phyloP scores from a whole-genome alignment of 2,329 filamentous ascomycete genomes.

The Fusarium siculi region DNA sequence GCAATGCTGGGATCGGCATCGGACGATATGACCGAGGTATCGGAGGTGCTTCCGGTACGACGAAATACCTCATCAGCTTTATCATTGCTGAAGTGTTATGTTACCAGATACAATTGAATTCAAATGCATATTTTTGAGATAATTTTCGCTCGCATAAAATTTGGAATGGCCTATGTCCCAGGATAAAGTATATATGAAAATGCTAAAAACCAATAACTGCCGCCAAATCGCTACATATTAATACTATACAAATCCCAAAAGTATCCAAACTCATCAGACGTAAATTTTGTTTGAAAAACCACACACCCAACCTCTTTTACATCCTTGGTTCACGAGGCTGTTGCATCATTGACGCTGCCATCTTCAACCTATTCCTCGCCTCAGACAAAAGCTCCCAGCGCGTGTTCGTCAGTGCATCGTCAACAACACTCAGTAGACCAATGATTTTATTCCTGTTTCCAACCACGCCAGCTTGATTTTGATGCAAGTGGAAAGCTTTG shows the following conservation, averaged over 20 bases:
- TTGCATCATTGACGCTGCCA: slow-evolving; percentile 44
- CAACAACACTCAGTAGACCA: slow-evolving; percentile 41
- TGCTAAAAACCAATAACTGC: neutral
- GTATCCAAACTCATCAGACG: slow-evolving; percentile 7
- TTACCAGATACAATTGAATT: neutral
- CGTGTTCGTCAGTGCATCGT: slow-evolving; percentile 40
- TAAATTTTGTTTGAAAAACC: neutral
- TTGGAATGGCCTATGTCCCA: neutral
- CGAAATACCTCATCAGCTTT: neutral
- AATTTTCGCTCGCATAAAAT: too few relatives aligned
- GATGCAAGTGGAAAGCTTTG: slow-evolving; percentile 44
- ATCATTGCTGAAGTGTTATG: neutral
- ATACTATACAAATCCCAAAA: slow-evolving; percentile 6
- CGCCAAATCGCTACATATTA: neutral
- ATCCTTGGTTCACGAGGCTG: slow-evolving; percentile 39
- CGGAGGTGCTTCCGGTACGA: slow-evolving; percentile 12
- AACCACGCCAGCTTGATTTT: slow-evolving; percentile 44
- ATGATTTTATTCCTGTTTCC: slow-evolving; percentile 44
- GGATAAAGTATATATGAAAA: neutral
- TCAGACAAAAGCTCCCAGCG: slow-evolving; percentile 43
- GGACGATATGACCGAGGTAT: slow-evolving; percentile 12
- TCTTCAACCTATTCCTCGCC: slow-evolving; percentile 40
- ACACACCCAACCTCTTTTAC: neutral
- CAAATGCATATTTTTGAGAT: neutral
- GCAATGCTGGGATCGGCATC: neutral